phyloP scores from a whole-genome alignment of 805 yeast species.

The Saccharomycopsis oosterbeekiorum region DNA sequence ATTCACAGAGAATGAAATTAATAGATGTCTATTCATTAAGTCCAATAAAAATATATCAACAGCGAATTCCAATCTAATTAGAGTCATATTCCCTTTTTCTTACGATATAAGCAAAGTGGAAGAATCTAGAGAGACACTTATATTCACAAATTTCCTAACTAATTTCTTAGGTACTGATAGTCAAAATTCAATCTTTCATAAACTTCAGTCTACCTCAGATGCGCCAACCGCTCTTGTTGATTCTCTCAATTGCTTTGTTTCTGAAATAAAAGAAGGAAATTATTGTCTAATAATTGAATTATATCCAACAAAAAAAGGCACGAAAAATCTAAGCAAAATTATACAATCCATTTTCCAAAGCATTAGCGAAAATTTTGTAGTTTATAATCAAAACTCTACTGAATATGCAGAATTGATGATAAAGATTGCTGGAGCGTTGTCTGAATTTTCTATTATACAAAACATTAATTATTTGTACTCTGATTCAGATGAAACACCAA shows the following conservation, averaged over 20 bases:
- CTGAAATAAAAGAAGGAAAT: slow-evolving; percentile 29
- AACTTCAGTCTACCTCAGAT: neutral
- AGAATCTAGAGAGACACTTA: slow-evolving; percentile 19
- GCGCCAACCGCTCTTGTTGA: neutral
- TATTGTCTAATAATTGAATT: slow-evolving; percentile 41
- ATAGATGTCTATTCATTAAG: slow-evolving; percentile 31
- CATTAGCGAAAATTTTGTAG: slow-evolving; percentile 11
- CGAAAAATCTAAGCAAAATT: slow-evolving; percentile 22
- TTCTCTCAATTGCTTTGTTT: slow-evolving; percentile 17
- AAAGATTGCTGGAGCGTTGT: slow-evolving; percentile 32
- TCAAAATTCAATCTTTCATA: neutral
- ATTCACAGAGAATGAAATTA: slow-evolving; percentile 21
- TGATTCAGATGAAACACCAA: slow-evolving; percentile 29
- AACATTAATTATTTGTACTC: slow-evolving; percentile 36
- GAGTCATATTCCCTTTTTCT: slow-evolving; percentile 38
- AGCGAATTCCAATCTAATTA: slow-evolving; percentile 26
- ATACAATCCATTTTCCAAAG: slow-evolving; percentile 18
- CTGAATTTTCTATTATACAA: slow-evolving; percentile 40
- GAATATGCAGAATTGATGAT: neutral
- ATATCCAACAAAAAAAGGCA: slow-evolving; percentile 38
- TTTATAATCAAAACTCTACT: neutral
- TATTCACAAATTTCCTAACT: slow-evolving; percentile 39
- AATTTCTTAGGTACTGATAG: slow-evolving; percentile 49
- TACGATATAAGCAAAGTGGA: neutral
- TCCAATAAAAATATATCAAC: slow-evolving; percentile 20